Evolutionary conservation across 345 rosid species (phyloP).

Genomic region (Salix koriyanagi): DNA sequence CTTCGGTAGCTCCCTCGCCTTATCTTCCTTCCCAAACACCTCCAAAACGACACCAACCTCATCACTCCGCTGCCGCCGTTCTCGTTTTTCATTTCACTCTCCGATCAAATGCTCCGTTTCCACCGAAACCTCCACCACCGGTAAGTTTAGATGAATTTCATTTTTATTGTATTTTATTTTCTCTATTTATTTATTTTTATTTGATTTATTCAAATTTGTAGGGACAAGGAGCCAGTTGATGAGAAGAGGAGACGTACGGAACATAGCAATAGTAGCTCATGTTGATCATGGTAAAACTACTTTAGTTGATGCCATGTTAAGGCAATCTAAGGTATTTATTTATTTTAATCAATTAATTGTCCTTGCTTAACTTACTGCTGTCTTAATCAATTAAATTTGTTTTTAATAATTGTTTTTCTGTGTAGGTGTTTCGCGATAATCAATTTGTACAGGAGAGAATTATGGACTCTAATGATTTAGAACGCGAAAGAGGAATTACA

Average conservation of each 20-base stretch:
- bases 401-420: background rate
- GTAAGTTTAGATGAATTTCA: conserved; percentile 21
- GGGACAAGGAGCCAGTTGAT: conserved; percentile 70
- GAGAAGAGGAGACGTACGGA: conserved; percentile 79
- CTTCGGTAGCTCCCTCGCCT: conserved; percentile 33
- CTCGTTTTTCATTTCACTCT: conserved; percentile 24
- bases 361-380: too few relatives aligned
- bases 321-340: conserved; percentile 69
- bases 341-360: too few relatives aligned
- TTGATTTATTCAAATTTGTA: background rate
- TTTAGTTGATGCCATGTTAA: conserved; percentile 93
- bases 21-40: conserved; percentile 34
- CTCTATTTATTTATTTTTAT: background rate
- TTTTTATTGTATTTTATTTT: background rate
- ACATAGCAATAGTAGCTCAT: conserved; percentile 93
- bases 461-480: conserved; percentile 97
- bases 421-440: conserved; percentile 92
- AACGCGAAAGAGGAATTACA: conserved; percentile 96
- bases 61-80: conserved; percentile 37
- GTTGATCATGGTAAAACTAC: conserved; percentile 99
- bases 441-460: conserved; percentile 85
- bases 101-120: conserved; percentile 66
- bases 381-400: too few relatives aligned
- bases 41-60: conserved; percentile 1
- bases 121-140: conserved; percentile 43